phyloP scores from a whole-genome alignment of 352 stramenopile species.

The Pythium guiyangense region DNA sequence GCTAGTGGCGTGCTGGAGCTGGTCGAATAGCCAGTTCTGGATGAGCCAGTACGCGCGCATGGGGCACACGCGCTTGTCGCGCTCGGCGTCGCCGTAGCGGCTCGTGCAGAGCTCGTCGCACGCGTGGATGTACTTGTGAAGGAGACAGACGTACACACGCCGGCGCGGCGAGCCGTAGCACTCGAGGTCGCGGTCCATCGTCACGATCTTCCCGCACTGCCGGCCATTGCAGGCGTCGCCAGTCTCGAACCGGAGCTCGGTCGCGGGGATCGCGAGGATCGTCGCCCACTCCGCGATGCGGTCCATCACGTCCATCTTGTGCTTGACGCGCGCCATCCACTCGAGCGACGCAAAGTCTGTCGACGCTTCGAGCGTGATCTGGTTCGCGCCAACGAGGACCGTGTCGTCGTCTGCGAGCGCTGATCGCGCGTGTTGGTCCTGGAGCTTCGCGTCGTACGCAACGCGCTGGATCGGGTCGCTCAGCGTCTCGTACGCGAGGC shows the following conservation, averaged over 20 bases:
- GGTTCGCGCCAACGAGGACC: conserved; percentile 37
- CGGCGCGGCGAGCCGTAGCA: conserved; percentile 61
- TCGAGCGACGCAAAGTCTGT: conserved; percentile 76
- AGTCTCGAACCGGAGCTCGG: conserved; percentile 68
- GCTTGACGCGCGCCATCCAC: conserved; percentile 79
- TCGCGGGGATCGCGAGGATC: conserved; percentile 52
- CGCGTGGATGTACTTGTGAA: conserved; percentile 81
- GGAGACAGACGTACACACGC: conserved; percentile 72
- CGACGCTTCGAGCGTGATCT: conserved; percentile 60
- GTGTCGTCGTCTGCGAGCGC: conserved; percentile 8
- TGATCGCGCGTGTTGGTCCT: conserved; percentile 8
- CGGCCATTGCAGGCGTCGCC: conserved; percentile 53
- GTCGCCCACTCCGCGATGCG: conserved; percentile 69
- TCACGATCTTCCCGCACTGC: conserved; percentile 75
- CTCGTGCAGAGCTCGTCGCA: conserved; percentile 75
- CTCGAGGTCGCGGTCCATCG: conserved; percentile 75
- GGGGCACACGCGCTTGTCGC: conserved; percentile 59
- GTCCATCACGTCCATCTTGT: conserved; percentile 87
- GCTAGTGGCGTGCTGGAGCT: conserved; percentile 29
- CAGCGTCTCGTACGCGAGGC: conserved; percentile 71
- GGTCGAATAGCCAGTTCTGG: conserved; percentile 77
- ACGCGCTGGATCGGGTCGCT: conserved; percentile 48
- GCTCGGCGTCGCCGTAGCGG: conserved; percentile 42
- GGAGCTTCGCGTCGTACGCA: conserved; percentile 54
- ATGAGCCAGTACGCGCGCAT: conserved; percentile 77